phyloP scores from a whole-genome alignment of 768 basidiomycete genomes.

The Termitomyces heimii region DNA sequence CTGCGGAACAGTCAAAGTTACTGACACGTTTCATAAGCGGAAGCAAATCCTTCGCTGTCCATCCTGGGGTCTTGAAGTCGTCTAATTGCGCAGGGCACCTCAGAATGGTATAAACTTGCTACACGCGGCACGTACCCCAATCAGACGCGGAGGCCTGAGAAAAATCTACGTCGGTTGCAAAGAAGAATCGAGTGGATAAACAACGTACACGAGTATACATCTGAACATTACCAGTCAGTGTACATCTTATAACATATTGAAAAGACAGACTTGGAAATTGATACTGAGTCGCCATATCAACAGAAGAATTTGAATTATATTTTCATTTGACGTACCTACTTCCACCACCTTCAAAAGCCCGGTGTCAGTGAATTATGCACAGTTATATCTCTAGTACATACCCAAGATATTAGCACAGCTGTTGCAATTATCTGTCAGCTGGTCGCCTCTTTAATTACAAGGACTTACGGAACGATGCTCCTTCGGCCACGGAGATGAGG shows the following conservation, averaged over 20 bases:
- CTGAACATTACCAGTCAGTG: slow-evolving; percentile 19
- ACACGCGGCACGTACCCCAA: slow-evolving; percentile 41
- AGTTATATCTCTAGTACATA: slow-evolving; percentile 14
- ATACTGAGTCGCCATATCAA: slow-evolving; percentile 33
- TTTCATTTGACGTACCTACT: slow-evolving; percentile 34
- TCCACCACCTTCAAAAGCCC: slow-evolving; percentile 35
- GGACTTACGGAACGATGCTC: slow-evolving; percentile 60
- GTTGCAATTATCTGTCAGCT: background rate
- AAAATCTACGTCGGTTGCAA: background rate
- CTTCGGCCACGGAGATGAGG: slow-evolving; percentile 54
- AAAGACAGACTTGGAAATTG: slow-evolving; percentile 55
- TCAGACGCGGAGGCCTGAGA: slow-evolving; percentile 64
- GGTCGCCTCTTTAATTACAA: background rate
- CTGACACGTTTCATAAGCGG: slow-evolving; percentile 66
- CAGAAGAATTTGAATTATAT: background rate
- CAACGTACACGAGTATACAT: slow-evolving; percentile 59
- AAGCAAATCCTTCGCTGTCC: slow-evolving; percentile 61
- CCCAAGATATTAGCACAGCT: slow-evolving; percentile 66
- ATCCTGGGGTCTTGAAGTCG: slow-evolving; percentile 68
- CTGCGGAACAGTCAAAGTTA: background rate
- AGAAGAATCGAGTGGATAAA: background rate
- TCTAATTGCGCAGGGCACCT: slow-evolving; percentile 29
- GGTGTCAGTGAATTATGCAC: background rate
- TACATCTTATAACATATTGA: background rate
- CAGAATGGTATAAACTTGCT: background rate